Evolutionary conservation across 768 basidiomycete genomes (phyloP).

Genomic region (Lactarius sanguifluus): DNA sequence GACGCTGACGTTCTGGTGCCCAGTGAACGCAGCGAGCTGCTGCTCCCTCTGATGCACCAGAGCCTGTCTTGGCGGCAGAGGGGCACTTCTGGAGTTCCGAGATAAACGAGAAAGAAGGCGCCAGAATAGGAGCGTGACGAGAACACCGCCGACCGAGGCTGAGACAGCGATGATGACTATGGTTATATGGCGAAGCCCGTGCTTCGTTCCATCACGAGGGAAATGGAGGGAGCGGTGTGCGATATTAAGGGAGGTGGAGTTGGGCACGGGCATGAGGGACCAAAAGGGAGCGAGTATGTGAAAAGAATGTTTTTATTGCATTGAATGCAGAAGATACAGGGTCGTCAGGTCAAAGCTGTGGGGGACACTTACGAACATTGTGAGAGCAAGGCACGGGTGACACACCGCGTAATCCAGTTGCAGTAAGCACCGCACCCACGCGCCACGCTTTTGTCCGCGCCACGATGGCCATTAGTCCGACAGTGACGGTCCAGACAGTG

Average conservation of each 20-base stretch:
- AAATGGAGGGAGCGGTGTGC: constrained; percentile 8
- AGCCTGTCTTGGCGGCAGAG: constrained; percentile 65
- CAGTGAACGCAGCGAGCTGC: constrained; percentile 45
- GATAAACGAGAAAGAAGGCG: constrained; percentile 40
- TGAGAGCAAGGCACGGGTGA: not conserved
- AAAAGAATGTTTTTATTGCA: constrained; percentile 15
- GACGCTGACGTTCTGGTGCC: constrained; percentile 29
- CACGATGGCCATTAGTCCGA: constrained; percentile 7
- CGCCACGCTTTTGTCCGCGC: not conserved
- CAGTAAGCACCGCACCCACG: not conserved
- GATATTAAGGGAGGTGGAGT: not conserved
- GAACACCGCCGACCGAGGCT: constrained; percentile 42
- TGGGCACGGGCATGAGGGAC: not conserved
- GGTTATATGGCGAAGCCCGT: constrained; percentile 35
- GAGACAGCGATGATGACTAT: constrained; percentile 53
- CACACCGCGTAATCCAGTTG: not conserved
- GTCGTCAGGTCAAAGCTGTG: not conserved
- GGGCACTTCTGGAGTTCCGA: constrained; percentile 39
- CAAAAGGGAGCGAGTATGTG: constrained; percentile 3
- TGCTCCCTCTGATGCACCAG: constrained; percentile 61
- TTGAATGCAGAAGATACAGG: not conserved
- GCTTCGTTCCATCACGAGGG: constrained; percentile 6
- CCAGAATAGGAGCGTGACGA: constrained; percentile 41
- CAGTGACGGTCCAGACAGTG: not conserved
- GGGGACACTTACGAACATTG: too few species aligned